phyloP scores from a whole-genome alignment of 768 basidiomycete species.

The Pholiota conissans region DNA sequence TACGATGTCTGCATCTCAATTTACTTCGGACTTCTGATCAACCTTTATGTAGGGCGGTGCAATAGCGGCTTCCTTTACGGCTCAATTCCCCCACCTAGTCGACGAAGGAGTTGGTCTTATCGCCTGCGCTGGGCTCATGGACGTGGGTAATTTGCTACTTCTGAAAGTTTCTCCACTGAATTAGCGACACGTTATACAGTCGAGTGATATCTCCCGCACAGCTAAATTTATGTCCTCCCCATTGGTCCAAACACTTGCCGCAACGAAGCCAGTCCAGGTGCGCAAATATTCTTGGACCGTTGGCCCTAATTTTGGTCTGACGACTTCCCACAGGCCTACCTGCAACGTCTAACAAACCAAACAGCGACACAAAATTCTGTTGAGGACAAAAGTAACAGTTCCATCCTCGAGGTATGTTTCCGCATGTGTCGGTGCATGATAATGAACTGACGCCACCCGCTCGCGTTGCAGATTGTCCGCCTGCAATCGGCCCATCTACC shows the following conservation, averaged over 20 bases:
- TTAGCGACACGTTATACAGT: constrained; percentile 30
- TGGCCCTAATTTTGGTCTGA: constrained; percentile 1
- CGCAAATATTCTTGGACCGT: constrained; percentile 17
- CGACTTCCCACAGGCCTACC: constrained; percentile 39
- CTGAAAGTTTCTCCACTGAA: neutral
- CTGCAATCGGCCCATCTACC: constrained; percentile 76
- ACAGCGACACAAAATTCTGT: constrained; percentile 10
- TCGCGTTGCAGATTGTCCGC: constrained; percentile 60
- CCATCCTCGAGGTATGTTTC: constrained; percentile 42
- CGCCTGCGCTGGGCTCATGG: constrained; percentile 69
- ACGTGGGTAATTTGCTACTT: constrained; percentile 36
- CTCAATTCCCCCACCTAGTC: constrained; percentile 72
- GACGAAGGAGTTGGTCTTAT: constrained; percentile 65
- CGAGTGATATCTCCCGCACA: constrained; percentile 68
- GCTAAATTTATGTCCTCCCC: constrained; percentile 80
- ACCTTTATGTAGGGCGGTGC: constrained; percentile 61
- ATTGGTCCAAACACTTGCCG: constrained; percentile 63
- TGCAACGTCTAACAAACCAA: constrained; percentile 48
- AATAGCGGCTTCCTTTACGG: constrained; percentile 68
- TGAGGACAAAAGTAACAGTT: constrained; percentile 24
- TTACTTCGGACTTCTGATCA: neutral
- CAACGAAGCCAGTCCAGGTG: constrained; percentile 63
- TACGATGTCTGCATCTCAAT: constrained; percentile 25
- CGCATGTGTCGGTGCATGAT: constrained; percentile 4
- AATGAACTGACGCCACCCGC: neutral